These are phyloP conservation scores for Albatrellus sp. DNA, from an alignment of 1,284 basidiomycete species.

Conservation along the genomic window DNA sequence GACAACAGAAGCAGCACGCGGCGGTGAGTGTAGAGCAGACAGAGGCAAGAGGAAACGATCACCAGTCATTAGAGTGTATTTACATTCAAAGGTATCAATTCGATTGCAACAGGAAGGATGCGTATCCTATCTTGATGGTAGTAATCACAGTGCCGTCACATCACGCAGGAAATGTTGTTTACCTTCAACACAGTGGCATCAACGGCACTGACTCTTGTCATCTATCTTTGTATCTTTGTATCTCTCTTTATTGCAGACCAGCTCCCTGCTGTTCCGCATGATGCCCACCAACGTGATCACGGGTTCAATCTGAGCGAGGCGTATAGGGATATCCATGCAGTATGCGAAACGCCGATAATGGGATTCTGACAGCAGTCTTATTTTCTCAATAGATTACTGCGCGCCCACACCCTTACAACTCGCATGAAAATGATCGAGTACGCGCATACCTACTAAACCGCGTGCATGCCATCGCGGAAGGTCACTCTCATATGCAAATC, in stretches of 20 bases:
- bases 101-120: too few relatives aligned
- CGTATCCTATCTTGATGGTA: too few relatives aligned
- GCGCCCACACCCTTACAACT: slow-evolving; percentile 64
- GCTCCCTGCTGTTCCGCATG: slow-evolving; percentile 31
- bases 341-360: slow-evolving; percentile 18
- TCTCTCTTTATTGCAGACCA: slow-evolving; percentile 43
- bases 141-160: too few relatives aligned
- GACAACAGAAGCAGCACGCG: too few relatives aligned
- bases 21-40: too few relatives aligned
- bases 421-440: slow-evolving; percentile 61
- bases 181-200: background rate
- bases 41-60: too few relatives aligned
- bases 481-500: slow-evolving; percentile 32
- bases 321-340: slow-evolving; percentile 47
- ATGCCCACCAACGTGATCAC: slow-evolving; percentile 19
- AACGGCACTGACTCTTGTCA: slow-evolving; percentile 33
- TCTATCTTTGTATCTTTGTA: slow-evolving; percentile 41
- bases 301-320: slow-evolving; percentile 47
- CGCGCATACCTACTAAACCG: slow-evolving; percentile 45
- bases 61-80: too few relatives aligned
- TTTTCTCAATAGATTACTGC: slow-evolving; percentile 37
- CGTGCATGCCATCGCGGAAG: slow-evolving; percentile 30
- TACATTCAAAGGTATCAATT: too few relatives aligned
- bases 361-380: background rate
- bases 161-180: too few relatives aligned